Percentiles rank a stretch among this genome's conserved stretches.
Evolutionary conservation across 2,329 filamentous ascomycete genomes (phyloP).

Genomic region (Diaporthe citriasiana): DNA sequence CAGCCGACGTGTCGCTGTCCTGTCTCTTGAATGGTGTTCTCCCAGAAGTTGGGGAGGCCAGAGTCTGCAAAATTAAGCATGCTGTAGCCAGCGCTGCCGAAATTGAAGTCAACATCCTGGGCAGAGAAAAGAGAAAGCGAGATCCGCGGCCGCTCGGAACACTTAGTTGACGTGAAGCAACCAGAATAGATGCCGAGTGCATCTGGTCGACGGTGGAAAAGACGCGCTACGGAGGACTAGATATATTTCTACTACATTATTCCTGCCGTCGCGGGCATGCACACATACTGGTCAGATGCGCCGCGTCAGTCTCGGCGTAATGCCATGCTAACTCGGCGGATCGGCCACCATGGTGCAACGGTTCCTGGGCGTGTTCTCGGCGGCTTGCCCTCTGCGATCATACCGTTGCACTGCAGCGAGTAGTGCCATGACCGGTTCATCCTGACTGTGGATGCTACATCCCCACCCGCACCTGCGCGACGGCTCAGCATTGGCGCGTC

Average conservation of each 20-base stretch:
- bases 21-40: neutral
- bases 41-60: neutral
- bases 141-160: neutral
- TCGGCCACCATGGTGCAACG: slow-evolving; percentile 3
- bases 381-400: neutral
- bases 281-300: slow-evolving; percentile 4
- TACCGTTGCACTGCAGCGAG: slow-evolving; percentile 15
- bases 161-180: neutral
- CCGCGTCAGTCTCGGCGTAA: slow-evolving; percentile 22
- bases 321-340: neutral
- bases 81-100: slow-evolving; percentile 6
- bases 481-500: slow-evolving; percentile 11
- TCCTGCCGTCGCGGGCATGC: neutral
- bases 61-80: neutral
- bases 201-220: neutral
- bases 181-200: neutral
- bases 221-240: neutral
- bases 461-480: neutral
- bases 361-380: slow-evolving; percentile 7
- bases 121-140: neutral
- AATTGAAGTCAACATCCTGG: slow-evolving; percentile 27
- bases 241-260: neutral
- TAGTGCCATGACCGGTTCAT: slow-evolving; percentile 4
- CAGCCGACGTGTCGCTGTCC: neutral
- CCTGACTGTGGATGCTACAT: neutral